These are phyloP conservation scores for Lumnitzera littorea DNA, from an alignment of 345 rosid genomes.

Conservation along the genomic window DNA sequence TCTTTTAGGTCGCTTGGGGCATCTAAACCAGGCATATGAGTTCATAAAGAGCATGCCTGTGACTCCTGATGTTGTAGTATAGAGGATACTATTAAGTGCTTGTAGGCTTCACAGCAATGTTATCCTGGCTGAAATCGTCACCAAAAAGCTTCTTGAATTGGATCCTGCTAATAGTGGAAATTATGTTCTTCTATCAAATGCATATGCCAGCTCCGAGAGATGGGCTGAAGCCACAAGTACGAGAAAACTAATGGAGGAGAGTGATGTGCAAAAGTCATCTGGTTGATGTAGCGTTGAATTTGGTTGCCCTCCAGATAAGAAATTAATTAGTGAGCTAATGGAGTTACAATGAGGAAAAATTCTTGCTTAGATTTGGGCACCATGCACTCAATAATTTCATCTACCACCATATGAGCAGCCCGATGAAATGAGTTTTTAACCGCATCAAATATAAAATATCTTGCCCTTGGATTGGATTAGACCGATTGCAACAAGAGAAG, in stretches of 20 bases:
- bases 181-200: slow-evolving; percentile 54
- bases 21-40: slow-evolving; percentile 46
- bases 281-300: slow-evolving; percentile 41
- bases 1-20: slow-evolving; percentile 55
- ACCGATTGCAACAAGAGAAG: too few relatives aligned
- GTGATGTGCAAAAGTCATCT: slow-evolving; percentile 32
- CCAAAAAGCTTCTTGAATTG: slow-evolving; percentile 35
- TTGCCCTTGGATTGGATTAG: too few relatives aligned
- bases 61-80: slow-evolving; percentile 38
- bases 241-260: slow-evolving; percentile 40
- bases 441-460: too few relatives aligned
- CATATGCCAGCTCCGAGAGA: slow-evolving; percentile 45
- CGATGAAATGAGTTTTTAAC: too few relatives aligned
- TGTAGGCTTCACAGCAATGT: slow-evolving; percentile 50
- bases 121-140: slow-evolving; percentile 41
- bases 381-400: too few relatives aligned
- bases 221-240: slow-evolving; percentile 47
- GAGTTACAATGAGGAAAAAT: too few relatives aligned
- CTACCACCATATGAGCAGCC: too few relatives aligned
- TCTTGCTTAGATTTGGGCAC: too few relatives aligned
- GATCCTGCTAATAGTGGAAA: slow-evolving; percentile 56
- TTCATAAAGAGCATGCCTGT: slow-evolving; percentile 39
- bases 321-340: background rate
- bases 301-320: slow-evolving; percentile 6
- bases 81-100: slow-evolving; percentile 63